Base-by-base conservation (phyloP, 1,284 basidiomycete species). In the Phaffia rhodozyma region DNA sequence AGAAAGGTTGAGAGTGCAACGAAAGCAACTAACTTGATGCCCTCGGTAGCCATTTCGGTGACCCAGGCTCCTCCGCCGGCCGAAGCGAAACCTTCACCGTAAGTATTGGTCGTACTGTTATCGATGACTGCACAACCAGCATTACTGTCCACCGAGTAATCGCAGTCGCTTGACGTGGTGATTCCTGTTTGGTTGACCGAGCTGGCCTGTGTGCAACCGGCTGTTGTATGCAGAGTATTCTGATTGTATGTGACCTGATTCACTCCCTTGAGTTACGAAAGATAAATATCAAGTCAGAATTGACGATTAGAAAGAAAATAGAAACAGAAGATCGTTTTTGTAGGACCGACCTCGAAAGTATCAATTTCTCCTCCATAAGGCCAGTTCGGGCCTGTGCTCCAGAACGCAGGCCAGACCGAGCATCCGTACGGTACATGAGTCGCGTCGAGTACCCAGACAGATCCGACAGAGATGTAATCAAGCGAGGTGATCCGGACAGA, bases 371-470 rank as follows among this genome's bases (percentile, higher is more conserved):
- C 64, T 47, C 50, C 56, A 16, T 30, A 34, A 27, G 62, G 62
- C 62, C 62, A 63, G 20, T 63, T 47, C 6, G 34, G 21, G 4
- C 64, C 64, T 20, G 49, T 29, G 11, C 27, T 32, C 60, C 60
- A 61, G 47, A 55, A 55, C 5, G 53, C 60, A 3, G 51, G 55
- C 57, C 53, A 62, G 18, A 58, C 85, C 23, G 53, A 59, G 70
- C 85, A 86, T 5, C 85, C 85, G 65, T 78, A 86, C 0, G 87
- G 86, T 34, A 84, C 78, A 73, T 88, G 86, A 43, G 82, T 80
- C 79, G 80, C 75, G 70, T 86, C 85, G 50, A 84, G 76, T 13
- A 86, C 76, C 78, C 81, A 86, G 13, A 89, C 75, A 65, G 82
- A 84, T 7, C 86, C 86, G 5, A 86, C 77, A 0, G 76, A 76